Percentiles rank a stretch among this genome's conserved stretches.
phyloP scores from a whole-genome alignment of 257 asterid species.

The Solanum dulcamara region DNA sequence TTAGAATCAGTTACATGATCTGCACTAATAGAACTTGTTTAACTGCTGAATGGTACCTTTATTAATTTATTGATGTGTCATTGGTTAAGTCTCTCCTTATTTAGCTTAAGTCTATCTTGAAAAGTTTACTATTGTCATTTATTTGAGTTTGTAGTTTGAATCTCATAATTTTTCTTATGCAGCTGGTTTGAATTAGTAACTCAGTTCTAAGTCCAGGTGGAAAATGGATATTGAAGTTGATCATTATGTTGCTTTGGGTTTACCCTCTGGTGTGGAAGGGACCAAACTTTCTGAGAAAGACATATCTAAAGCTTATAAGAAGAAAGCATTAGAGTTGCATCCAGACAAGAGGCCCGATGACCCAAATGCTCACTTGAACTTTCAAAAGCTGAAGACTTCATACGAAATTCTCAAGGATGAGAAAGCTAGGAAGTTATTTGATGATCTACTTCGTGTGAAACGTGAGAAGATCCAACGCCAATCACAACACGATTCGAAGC shows the following conservation, averaged over 20 bases:
- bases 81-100: background rate
- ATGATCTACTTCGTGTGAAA: slow-evolving; percentile 48
- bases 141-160: background rate
- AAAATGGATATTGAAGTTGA: slow-evolving; percentile 45
- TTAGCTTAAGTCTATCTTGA: background rate
- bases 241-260: slow-evolving; percentile 48
- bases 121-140: background rate
- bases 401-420: slow-evolving; percentile 48
- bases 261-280: slow-evolving; percentile 62
- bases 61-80: background rate
- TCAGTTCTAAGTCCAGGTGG: background rate
- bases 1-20: background rate
- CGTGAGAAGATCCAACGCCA: slow-evolving; percentile 49
- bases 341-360: slow-evolving; percentile 66
- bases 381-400: slow-evolving; percentile 43
- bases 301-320: slow-evolving; percentile 48
- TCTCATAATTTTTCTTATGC: background rate
- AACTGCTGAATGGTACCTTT: background rate
- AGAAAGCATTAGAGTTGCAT: slow-evolving; percentile 51
- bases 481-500: slow-evolving; percentile 53
- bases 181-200: background rate
- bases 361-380: slow-evolving; percentile 46
- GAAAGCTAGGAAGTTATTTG: slow-evolving; percentile 55
- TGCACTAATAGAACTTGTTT: background rate
- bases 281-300: slow-evolving; percentile 46